Base-by-base conservation (phyloP, 2,329 filamentous ascomycete species). In the Nannizziopsis barbatae region DNA sequence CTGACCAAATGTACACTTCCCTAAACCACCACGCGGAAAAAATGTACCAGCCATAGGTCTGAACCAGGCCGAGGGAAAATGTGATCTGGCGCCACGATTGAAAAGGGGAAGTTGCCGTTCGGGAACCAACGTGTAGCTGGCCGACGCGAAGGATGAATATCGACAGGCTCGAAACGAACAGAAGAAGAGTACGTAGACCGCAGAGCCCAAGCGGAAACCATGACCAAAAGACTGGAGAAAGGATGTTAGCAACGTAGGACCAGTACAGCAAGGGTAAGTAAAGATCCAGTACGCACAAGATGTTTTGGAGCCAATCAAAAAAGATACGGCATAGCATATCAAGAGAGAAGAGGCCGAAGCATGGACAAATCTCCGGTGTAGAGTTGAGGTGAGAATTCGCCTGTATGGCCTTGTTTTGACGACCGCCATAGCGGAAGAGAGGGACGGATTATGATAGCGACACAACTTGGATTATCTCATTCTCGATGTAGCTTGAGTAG, bases 121-220 rank as follows among this genome's bases (percentile, higher is more conserved):
- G 77, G 51, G 77, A 65, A 56, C 84, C 84, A 54, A 84, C 75
- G 61, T 90, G 86, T 66, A 88, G 81, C 64, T 89, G 83, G 39
- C 84, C 81, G 59, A 95, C 86, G 60, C 89, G 86, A 45, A 95
- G 77, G 56, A 95, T 76, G 68, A 94, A 85, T 56, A 95, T 76
- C 49, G 80, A 72, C 51, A 95, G 77, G 52, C 79, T 80, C 57
- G 82, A 83, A 53, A 84, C 70, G 68, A 89, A 90, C 54, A 95
- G 76, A 53, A 87, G 74, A 12, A 82, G 62, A 5, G 86, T 77
- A 57, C 88, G 83, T 48, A 93, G 65, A 51, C 86, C 87, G 39
- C 83, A 79, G 48, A 75, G 74, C 45, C 87, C 85, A 35, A 95
- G 59, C 18, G 88, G 88, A 56, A 94, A 87, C 84, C 86, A 90